Percentiles rank a stretch among this genome's conserved stretches.
Evolutionary conservation across 768 basidiomycete species (phyloP).

Genomic region (Lyophyllum atratum): DNA sequence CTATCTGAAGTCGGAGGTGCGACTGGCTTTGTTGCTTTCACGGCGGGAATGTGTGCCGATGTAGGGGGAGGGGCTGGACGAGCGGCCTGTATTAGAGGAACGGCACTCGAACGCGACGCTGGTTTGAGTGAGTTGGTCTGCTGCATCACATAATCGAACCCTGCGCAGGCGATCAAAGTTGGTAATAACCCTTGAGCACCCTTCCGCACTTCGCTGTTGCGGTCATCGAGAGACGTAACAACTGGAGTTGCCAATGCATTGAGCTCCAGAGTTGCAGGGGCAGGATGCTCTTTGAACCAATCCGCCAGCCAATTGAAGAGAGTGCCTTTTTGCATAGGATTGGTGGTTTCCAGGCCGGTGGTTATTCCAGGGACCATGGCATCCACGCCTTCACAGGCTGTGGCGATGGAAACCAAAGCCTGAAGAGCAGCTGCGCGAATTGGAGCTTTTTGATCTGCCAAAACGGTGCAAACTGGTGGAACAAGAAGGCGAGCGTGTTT

Average conservation of each 20-base stretch:
- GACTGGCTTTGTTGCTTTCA: constrained; percentile 18
- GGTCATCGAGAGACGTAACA: constrained; percentile 85
- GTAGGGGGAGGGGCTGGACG: constrained; percentile 42
- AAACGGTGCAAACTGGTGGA: constrained; percentile 75
- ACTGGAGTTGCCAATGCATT: constrained; percentile 63
- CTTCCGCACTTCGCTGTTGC: constrained; percentile 90
- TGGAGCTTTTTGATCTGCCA: constrained; percentile 91
- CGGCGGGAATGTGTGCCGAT: not conserved
- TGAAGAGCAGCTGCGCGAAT: constrained; percentile 78
- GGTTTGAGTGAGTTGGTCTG: constrained; percentile 88
- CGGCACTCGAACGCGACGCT: constrained; percentile 81
- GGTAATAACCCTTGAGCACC: constrained; percentile 84
- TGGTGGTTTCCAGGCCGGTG: constrained; percentile 79
- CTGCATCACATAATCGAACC: constrained; percentile 84
- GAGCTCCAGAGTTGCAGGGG: constrained; percentile 63
- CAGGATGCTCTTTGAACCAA: constrained; percentile 70
- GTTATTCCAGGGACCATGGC: constrained; percentile 77
- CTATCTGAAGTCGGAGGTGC: constrained; percentile 29
- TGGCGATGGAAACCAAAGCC: constrained; percentile 80
- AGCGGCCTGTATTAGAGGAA: constrained; percentile 89
- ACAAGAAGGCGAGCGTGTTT: constrained; percentile 81
- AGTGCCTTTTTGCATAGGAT: constrained; percentile 84
- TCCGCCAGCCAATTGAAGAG: constrained; percentile 80
- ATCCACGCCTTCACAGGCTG: constrained; percentile 84
- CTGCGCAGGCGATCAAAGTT: constrained; percentile 67